A percentile compares a stretch with the other conserved stretches of the same genome.
Evolutionary conservation across 2,329 filamentous ascomycete genomes (phyloP).

Genomic region (Claviceps purpurea): DNA sequence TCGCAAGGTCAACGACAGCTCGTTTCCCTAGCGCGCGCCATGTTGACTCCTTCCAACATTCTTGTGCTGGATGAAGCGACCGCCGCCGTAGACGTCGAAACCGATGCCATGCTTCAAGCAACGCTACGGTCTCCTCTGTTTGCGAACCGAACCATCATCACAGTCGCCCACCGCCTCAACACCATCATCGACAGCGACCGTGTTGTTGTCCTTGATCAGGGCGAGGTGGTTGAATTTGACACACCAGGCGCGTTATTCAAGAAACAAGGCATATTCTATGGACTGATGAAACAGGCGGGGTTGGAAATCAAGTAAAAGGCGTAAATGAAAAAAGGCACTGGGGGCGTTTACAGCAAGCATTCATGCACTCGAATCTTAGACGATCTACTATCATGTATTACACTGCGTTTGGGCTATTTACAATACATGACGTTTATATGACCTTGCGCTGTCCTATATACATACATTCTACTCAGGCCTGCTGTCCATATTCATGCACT

Average conservation of each 20-base stretch:
- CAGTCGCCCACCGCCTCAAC: slow-evolving; percentile 95
- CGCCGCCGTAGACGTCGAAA: slow-evolving; percentile 57
- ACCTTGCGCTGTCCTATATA: too few species aligned
- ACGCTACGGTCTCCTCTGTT: slow-evolving; percentile 57
- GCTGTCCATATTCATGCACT: too few species aligned
- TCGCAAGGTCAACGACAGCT: slow-evolving; percentile 92
- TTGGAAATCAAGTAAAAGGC: slow-evolving; percentile 36
- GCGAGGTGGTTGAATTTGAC: slow-evolving; percentile 85
- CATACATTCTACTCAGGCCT: too few species aligned
- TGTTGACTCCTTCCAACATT: slow-evolving; percentile 93
- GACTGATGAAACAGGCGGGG: slow-evolving; percentile 82
- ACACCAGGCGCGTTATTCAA: slow-evolving; percentile 66
- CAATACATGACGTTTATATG: too few species aligned
- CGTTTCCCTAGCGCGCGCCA: slow-evolving; percentile 80
- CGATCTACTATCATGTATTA: too few species aligned
- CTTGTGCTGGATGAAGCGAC: slow-evolving; percentile 95
- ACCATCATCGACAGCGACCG: slow-evolving; percentile 84
- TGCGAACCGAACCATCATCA: slow-evolving; percentile 89
- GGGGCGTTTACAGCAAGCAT: neutral
- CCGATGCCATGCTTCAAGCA: slow-evolving; percentile 51
- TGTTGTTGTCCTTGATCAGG: slow-evolving; percentile 86
- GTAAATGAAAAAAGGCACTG: too few species aligned
- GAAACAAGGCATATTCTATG: slow-evolving; percentile 67
- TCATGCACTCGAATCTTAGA: neutral
- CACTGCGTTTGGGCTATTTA: too few species aligned